Percentiles rank a stretch among this genome's conserved stretches.
Evolutionary conservation across 1,284 basidiomycete species (phyloP).

Genomic region (Inonotus obliquus): DNA sequence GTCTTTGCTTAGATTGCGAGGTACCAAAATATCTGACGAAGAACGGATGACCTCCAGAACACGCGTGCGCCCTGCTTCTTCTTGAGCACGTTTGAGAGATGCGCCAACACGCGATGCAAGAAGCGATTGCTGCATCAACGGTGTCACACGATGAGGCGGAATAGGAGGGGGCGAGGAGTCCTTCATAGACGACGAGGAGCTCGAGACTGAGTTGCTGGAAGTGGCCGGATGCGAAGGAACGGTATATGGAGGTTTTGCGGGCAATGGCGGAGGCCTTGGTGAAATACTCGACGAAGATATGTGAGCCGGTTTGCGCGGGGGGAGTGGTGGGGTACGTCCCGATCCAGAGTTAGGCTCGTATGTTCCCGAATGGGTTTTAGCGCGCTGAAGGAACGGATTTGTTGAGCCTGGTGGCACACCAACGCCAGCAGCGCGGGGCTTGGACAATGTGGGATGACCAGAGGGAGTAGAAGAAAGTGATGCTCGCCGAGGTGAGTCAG

Average conservation of each 20-base stretch:
- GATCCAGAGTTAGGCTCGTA: background rate
- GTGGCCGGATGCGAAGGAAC: background rate
- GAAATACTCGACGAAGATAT: background rate
- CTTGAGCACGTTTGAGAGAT: conserved; percentile 60
- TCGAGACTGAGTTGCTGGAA: conserved; percentile 25
- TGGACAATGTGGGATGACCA: conserved; percentile 10
- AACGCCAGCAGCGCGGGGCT: conserved; percentile 8
- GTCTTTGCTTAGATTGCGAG: background rate
- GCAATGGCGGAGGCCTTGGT: conserved; percentile 26
- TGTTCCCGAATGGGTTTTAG: conserved; percentile 22
- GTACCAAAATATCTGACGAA: background rate
- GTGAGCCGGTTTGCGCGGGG: conserved; percentile 26
- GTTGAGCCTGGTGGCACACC: conserved; percentile 28
- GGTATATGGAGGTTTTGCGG: conserved; percentile 28
- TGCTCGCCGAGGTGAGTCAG: conserved; percentile 21
- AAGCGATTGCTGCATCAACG: conserved; percentile 64
- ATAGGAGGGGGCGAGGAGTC: conserved; percentile 19
- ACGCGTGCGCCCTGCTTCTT: conserved; percentile 60
- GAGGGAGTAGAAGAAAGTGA: conserved; percentile 14
- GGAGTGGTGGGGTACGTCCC: conserved; percentile 22
- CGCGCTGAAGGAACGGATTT: conserved; percentile 34
- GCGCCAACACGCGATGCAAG: conserved; percentile 66
- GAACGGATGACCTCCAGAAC: conserved; percentile 55
- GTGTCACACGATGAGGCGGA: conserved; percentile 21
- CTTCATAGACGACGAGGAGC: conserved; percentile 23